These are phyloP conservation scores for Simmondsia chinensis DNA, from an alignment of 148 eudicot genomes.

Conservation along the genomic window DNA sequence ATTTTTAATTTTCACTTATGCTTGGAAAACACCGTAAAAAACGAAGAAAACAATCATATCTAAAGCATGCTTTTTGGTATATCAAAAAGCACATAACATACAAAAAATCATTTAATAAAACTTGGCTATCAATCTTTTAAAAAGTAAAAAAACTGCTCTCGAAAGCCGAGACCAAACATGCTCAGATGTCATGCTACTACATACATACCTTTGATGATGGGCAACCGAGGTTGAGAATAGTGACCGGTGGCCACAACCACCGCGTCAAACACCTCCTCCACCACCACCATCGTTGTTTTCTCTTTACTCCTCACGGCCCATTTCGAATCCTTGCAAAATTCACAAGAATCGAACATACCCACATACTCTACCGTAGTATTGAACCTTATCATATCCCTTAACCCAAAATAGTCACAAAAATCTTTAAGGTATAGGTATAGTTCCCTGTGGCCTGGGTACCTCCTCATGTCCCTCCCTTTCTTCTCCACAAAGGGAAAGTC, in stretches of 20 bases:
- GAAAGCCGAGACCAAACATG: neutral
- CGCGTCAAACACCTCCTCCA: slow-evolving; percentile 72
- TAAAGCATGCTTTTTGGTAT: no score
- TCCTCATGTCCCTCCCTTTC: slow-evolving; percentile 67
- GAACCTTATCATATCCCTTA: slow-evolving; percentile 66
- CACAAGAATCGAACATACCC: slow-evolving; percentile 34
- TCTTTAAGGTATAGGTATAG: slow-evolving; percentile 47
- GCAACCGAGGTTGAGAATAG: slow-evolving; percentile 69
- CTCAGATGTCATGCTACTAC: neutral
- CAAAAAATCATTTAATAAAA: no score
- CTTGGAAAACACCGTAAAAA: no score
- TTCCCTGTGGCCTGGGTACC: slow-evolving; percentile 70
- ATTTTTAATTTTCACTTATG: no score
- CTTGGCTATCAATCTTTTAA: no score
- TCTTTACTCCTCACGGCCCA: slow-evolving; percentile 63
- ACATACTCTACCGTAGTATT: slow-evolving; percentile 65
- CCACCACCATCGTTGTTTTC: slow-evolving; percentile 19
- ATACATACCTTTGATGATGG: slow-evolving; percentile 46
- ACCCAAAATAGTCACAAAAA: slow-evolving; percentile 55
- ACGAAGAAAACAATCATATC: no score
- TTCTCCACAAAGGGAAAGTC: slow-evolving; percentile 65
- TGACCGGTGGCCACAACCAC: slow-evolving; percentile 84
- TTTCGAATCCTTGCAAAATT: slow-evolving; percentile 28
- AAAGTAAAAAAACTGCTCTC: neutral
- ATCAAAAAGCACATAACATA: neutral